A percentile compares a stretch with the other conserved stretches of the same genome.
These are phyloP conservation scores for Cercospora sp. DNA, from an alignment of 2,329 filamentous ascomycete species.

Conservation along the genomic window DNA sequence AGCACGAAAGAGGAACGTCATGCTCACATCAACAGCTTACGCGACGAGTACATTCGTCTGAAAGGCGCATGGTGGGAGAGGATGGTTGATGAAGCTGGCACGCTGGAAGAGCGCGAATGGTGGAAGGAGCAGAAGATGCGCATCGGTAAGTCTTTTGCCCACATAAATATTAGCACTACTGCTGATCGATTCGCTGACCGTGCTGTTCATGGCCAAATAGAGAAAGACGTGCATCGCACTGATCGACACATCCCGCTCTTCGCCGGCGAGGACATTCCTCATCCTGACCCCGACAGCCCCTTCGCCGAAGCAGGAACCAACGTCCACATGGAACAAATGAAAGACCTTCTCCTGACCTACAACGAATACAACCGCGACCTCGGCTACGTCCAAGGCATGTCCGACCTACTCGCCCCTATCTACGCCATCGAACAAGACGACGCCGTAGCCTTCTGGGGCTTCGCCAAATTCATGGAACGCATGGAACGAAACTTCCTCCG, in stretches of 20 bases:
- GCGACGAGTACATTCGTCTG: slow-evolving; percentile 90
- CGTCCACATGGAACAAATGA: slow-evolving; percentile 97
- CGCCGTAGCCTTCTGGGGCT: slow-evolving; percentile 94
- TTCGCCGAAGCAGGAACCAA: slow-evolving; percentile 94
- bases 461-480: slow-evolving; percentile 92
- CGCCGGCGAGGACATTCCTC: slow-evolving; percentile 90
- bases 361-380: slow-evolving; percentile 96
- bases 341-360: slow-evolving; percentile 97
- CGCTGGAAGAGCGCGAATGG: slow-evolving; percentile 83
- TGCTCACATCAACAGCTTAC: slow-evolving; percentile 76
- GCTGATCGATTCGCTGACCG: slow-evolving; percentile 43
- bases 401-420: slow-evolving; percentile 89
- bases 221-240: slow-evolving; percentile 97
- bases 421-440: slow-evolving; percentile 98
- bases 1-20: slow-evolving; percentile 82
- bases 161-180: slow-evolving; percentile 26
- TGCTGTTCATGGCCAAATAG: slow-evolving; percentile 58
- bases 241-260: slow-evolving; percentile 95
- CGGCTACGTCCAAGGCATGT: slow-evolving; percentile 99
- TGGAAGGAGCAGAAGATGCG: slow-evolving; percentile 92
- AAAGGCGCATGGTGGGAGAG: slow-evolving; percentile 97
- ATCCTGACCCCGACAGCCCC: slow-evolving; percentile 92
- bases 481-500: slow-evolving; percentile 98
- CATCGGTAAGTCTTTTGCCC: slow-evolving; percentile 68
- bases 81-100: slow-evolving; percentile 76